These are phyloP conservation scores for Glarea lozoyensis DNA, from an alignment of 495 filamentous ascomycete species.

Conservation along the genomic window DNA sequence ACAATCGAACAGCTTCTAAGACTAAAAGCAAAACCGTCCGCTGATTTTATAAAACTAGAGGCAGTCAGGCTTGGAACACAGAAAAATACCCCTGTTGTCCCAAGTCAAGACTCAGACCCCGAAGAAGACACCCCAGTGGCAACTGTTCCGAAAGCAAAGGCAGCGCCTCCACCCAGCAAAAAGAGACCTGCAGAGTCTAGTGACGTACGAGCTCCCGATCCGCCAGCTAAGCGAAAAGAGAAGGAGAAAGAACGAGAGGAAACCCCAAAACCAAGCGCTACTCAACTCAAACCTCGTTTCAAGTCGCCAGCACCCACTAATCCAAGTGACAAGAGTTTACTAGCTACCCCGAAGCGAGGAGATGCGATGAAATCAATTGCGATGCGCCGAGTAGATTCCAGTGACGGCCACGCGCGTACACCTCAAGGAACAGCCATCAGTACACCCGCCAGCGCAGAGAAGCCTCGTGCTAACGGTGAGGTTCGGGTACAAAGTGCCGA, in stretches of 20 bases:
- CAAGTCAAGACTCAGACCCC: neutral
- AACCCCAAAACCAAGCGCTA: constrained; percentile 5
- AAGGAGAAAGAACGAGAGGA: constrained; percentile 12
- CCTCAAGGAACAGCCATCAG: constrained; percentile 13
- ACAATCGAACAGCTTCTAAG: constrained; percentile 12
- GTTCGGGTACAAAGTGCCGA: constrained; percentile 1
- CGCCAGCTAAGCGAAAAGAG: constrained; percentile 11
- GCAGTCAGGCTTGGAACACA: constrained; percentile 3
- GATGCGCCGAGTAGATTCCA: constrained; percentile 21
- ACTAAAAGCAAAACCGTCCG: neutral
- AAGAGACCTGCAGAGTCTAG: constrained; percentile 8
- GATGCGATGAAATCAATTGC: constrained; percentile 17
- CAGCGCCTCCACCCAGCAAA: neutral
- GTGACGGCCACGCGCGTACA: constrained; percentile 17
- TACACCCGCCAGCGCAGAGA: constrained; percentile 17
- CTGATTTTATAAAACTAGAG: constrained; percentile 6
- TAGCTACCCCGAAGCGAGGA: constrained; percentile 19
- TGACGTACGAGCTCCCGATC: constrained; percentile 6
- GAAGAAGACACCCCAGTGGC: constrained; percentile 7
- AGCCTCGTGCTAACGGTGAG: constrained; percentile 13
- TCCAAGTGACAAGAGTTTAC: constrained; percentile 11
- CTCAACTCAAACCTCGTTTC: constrained; percentile 7
- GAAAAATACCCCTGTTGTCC: neutral
- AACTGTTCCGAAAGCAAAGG: constrained; percentile 1
- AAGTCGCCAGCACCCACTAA: constrained; percentile 12